Conservation (phyloP, 2,329 filamentous ascomycete species). For the Pezicula radicicola region DNA sequence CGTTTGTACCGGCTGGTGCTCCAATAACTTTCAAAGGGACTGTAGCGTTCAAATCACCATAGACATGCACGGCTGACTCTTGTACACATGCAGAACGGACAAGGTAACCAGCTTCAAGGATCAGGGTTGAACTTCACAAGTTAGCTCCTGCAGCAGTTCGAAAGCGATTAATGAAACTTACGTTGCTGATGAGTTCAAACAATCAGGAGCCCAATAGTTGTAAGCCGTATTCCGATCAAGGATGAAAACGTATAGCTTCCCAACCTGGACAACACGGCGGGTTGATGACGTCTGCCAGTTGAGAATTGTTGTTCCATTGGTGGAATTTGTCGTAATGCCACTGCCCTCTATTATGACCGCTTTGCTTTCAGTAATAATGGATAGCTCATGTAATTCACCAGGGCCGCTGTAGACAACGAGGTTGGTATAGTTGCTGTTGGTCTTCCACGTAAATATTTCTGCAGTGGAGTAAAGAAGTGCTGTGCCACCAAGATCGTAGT, state of each 20-base stretch:
- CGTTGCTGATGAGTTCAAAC: conserved; percentile 36
- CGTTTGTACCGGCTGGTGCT: conserved; percentile 47
- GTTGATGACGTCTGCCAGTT: conserved; percentile 54
- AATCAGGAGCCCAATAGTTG: conserved; percentile 64
- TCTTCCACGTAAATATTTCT: conserved; percentile 69
- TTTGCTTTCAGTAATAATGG: conserved; percentile 35
- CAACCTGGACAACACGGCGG: conserved; percentile 49
- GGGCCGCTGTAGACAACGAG: conserved; percentile 63
- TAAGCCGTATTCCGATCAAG: conserved; percentile 64
- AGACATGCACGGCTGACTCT: conserved; percentile 55
- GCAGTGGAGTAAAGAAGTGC: conserved; percentile 65
- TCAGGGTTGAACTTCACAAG: conserved; percentile 33
- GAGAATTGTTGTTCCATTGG: conserved; percentile 41
- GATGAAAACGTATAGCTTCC: conserved; percentile 26
- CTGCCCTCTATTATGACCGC: conserved; percentile 27
- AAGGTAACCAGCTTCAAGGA: conserved; percentile 66
- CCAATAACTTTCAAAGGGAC: conserved; percentile 67
- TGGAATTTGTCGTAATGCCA: conserved; percentile 28
- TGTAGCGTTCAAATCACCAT: conserved; percentile 71
- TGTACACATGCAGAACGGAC: conserved; percentile 56
- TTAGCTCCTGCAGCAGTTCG: conserved; percentile 14
- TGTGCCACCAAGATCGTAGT: conserved; percentile 59
- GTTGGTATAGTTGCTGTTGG: conserved; percentile 54
- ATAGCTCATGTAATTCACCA: conserved; percentile 61
- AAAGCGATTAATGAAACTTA: conserved; percentile 7